A percentile compares a stretch with the other conserved stretches of the same genome.
Conservation (phyloP, 495 filamentous ascomycete species). For the Penicillium soppii region DNA sequence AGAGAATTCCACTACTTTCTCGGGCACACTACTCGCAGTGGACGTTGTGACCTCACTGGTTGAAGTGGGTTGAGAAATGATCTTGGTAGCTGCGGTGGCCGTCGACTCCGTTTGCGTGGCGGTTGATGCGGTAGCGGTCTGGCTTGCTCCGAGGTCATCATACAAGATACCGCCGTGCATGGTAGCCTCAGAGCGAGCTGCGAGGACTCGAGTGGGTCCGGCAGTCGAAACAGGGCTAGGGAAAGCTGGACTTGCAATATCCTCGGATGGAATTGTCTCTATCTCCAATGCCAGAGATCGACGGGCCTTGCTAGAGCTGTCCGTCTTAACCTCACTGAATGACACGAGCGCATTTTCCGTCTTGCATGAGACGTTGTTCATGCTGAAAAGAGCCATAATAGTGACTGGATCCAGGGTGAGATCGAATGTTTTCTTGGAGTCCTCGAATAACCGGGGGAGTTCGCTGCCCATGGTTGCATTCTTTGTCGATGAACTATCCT, state of each 20-base stretch:
- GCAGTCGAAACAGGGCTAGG: slow-evolving; percentile 2
- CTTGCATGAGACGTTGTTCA: slow-evolving; percentile 69
- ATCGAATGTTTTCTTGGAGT: slow-evolving; percentile 66
- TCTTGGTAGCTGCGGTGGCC: slow-evolving; percentile 10
- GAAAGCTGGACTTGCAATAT: not conserved
- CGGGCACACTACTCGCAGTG: slow-evolving; percentile 21
- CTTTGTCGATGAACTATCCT: slow-evolving; percentile 43
- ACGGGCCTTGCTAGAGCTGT: slow-evolving; percentile 24
- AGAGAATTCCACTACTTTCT: slow-evolving; percentile 41
- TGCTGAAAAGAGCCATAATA: slow-evolving; percentile 75
- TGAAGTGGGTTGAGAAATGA: not conserved
- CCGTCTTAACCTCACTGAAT: slow-evolving; percentile 56
- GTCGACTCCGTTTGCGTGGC: slow-evolving; percentile 5
- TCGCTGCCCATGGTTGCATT: slow-evolving; percentile 80
- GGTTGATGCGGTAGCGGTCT: not conserved
- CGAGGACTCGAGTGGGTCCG: slow-evolving; percentile 22
- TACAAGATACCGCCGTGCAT: slow-evolving; percentile 46
- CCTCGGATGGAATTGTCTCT: slow-evolving; percentile 7
- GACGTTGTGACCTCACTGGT: slow-evolving; percentile 8
- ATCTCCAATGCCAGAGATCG: slow-evolving; percentile 16
- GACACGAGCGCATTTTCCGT: slow-evolving; percentile 84
- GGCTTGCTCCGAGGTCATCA: slow-evolving; percentile 18
- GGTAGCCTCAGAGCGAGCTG: slow-evolving; percentile 37
- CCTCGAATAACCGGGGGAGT: slow-evolving; percentile 68
- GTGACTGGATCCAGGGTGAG: slow-evolving; percentile 65